A percentile compares a stretch with the other conserved stretches of the same genome.
These are phyloP conservation scores for Neurospora sp. DNA, from an alignment of 495 filamentous ascomycete species.

Conservation along the genomic window DNA sequence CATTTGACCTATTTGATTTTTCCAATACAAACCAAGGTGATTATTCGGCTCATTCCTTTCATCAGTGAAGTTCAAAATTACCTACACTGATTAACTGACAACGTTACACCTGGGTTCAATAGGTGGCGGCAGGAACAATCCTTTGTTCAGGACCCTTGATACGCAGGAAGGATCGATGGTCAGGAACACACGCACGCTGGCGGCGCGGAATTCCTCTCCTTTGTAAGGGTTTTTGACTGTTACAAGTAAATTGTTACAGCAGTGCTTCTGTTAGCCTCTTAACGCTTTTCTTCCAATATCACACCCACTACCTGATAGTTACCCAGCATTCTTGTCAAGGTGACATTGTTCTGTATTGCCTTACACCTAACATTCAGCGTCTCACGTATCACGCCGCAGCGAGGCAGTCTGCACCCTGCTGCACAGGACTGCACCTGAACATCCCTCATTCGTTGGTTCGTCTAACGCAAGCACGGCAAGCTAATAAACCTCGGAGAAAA, in stretches of 20 bases:
- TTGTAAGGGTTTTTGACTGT: no score
- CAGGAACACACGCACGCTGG: neutral
- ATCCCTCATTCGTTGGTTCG: neutral
- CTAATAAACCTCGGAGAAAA: neutral
- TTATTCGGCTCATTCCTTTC: neutral
- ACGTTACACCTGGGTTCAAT: neutral
- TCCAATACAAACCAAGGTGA: neutral
- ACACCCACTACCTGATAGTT: no score
- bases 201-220: neutral
- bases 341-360: neutral
- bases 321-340: no score
- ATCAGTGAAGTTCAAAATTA: neutral
- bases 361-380: neutral
- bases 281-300: no score
- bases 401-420: neutral
- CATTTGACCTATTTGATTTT: neutral
- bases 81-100: neutral
- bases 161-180: neutral
- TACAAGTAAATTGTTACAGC: no score
- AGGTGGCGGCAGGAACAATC: neutral
- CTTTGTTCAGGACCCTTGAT: neutral
- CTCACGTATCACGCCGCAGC: neutral
- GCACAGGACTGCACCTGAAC: neutral
- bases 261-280: no score
- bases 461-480: neutral